These are phyloP conservation scores for Vanrija sp. DNA, from an alignment of 1,284 basidiomycete genomes.

Conservation along the genomic window DNA sequence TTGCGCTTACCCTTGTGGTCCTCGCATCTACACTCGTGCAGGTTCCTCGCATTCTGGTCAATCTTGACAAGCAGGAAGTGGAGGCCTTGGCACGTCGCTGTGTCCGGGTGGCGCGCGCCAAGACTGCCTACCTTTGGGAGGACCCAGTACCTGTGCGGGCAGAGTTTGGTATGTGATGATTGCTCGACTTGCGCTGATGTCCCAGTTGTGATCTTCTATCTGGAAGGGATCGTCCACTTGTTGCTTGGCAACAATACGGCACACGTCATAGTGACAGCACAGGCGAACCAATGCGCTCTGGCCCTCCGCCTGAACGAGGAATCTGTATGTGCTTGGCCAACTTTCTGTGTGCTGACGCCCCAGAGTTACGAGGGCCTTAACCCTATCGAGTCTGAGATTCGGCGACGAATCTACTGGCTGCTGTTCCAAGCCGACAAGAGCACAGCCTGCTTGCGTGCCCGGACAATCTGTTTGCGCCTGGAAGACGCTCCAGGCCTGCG, in stretches of 20 bases:
- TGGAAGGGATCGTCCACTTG: constrained; percentile 40
- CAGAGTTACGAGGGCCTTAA: constrained; percentile 37
- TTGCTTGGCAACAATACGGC: constrained; percentile 42
- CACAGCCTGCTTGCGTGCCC: constrained; percentile 36
- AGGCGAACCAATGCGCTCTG: constrained; percentile 39
- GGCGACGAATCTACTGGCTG: constrained; percentile 40
- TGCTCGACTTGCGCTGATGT: not conserved
- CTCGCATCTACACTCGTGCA: constrained; percentile 41
- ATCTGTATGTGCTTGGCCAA: constrained; percentile 15
- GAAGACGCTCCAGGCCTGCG: constrained; percentile 32
- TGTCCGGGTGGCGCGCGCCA: constrained; percentile 28
- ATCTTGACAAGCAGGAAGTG: constrained; percentile 38
- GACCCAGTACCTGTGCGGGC: constrained; percentile 13
- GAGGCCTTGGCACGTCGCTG: constrained; percentile 33
- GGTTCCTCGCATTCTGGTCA: constrained; percentile 34
- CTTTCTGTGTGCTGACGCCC: constrained; percentile 5
- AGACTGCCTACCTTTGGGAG: constrained; percentile 37
- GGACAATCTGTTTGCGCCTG: constrained; percentile 33
- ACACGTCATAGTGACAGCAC: constrained; percentile 35
- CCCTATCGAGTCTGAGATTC: constrained; percentile 38
- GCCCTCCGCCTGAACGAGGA: constrained; percentile 41
- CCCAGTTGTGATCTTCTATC: constrained; percentile 18
- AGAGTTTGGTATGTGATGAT: constrained; percentile 12
- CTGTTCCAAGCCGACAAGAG: constrained; percentile 47
- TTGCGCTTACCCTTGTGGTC: constrained; percentile 30